Base-by-base conservation (phyloP, 345 rosid species). In the Eutrema yunnanense region DNA sequence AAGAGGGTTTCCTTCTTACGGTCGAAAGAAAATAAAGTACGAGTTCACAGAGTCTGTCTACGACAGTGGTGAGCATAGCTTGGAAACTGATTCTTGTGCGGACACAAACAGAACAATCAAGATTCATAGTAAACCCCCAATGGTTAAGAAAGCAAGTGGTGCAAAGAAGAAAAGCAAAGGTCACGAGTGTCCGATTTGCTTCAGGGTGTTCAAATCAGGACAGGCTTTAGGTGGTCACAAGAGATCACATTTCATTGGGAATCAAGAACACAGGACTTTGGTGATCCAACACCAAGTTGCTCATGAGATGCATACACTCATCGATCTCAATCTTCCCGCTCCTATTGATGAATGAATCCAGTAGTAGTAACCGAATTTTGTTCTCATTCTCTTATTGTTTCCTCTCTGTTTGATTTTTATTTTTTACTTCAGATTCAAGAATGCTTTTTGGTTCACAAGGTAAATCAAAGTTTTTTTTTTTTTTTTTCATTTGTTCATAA, bases 191-290 rank as follows among this genome's bases (percentile, higher is more conserved):
- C 97, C 97, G 2, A 86, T 94, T 74, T 94, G 97, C 81, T 89
- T 73, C 66, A 87, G 86, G 81, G 89, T 87, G 54, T 94, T 94
- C 76, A 82, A 82, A 76, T 94, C 98, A 29, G 98, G 96, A 56
- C 98, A 94, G 70, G 98, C 98, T 14, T 78, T 94, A 67, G 98
- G 96, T 41, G 97, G 98, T 32, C 98, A 94, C 78, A 94, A 94
- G 86, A 85, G 97, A 83, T 90, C 98, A 78, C 98, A 94, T 81
- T 94, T 94, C 62, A 74, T 80, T 64, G 98, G 90, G 50, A 80
- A 83, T 58, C 84, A 76, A 11, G 86, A 84, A 51, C 85, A 82
- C 75, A 84, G 77, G 75, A 78, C 86, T 12, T 62, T 85, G 65
- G 84, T 84, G 69, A 76, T 87, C 33, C 79, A 78, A 74, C 85